phyloP scores from a whole-genome alignment of 2,329 filamentous ascomycete species.

The Alternaria sp. region DNA sequence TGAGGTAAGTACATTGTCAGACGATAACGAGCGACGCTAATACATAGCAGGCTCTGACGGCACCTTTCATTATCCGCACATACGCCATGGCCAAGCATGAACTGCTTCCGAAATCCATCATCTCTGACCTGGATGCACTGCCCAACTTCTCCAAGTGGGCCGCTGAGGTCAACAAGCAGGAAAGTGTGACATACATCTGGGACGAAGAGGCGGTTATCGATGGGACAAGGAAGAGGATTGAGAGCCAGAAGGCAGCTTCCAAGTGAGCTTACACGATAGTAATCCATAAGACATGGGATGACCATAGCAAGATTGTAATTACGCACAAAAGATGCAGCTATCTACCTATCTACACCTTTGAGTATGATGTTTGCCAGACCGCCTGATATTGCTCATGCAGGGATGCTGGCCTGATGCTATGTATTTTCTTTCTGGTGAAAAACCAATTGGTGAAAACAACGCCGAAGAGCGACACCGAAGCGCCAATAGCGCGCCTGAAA shows the following conservation, averaged over 20 bases:
- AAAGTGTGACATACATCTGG: constrained; percentile 65
- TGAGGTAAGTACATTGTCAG: constrained; percentile 62
- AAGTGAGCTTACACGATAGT: constrained; percentile 13
- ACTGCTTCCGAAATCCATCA: constrained; percentile 60
- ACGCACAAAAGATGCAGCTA: background rate
- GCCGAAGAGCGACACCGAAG: constrained; percentile 6
- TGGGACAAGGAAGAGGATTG: constrained; percentile 30
- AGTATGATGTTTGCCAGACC: constrained; percentile 1
- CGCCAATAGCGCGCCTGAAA: background rate
- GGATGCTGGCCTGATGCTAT: background rate
- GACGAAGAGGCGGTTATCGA: constrained; percentile 36
- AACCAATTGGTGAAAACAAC: constrained; percentile 19
- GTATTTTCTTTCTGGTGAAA: constrained; percentile 10
- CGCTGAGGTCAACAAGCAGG: constrained; percentile 63
- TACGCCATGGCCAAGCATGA: constrained; percentile 62
- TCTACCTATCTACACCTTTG: constrained; percentile 8
- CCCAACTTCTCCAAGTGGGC: constrained; percentile 75
- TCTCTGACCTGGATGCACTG: constrained; percentile 59
- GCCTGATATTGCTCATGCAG: background rate
- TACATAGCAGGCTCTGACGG: constrained; percentile 62
- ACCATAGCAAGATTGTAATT: background rate
- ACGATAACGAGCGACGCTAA: constrained; percentile 5
- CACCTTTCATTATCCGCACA: constrained; percentile 70
- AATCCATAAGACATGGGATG: background rate
- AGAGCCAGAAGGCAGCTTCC: constrained; percentile 28